phyloP scores from a whole-genome alignment of 208 protist species.

The Porcisia deanei region DNA sequence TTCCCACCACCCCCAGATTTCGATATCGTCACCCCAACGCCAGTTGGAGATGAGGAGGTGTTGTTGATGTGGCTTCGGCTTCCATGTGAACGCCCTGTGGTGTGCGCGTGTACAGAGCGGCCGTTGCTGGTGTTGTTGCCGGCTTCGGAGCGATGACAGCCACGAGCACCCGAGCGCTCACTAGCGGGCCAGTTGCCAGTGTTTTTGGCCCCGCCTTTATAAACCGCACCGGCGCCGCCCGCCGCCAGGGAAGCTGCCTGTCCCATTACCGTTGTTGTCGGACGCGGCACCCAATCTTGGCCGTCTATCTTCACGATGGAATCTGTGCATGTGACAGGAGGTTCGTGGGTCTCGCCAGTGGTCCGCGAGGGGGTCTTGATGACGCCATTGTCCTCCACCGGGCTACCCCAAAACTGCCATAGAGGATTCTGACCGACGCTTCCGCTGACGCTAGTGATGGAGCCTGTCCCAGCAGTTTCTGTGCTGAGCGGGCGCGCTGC shows the following conservation, averaged over 20 bases:
- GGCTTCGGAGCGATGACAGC: not conserved
- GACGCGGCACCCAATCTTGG: not conserved
- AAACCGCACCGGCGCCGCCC: not conserved
- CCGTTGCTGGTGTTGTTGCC: not conserved
- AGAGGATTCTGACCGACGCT: conserved; percentile 4
- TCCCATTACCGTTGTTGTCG: not conserved
- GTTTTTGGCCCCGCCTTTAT: not conserved
- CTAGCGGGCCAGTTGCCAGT: not conserved
- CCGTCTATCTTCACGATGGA: conserved; percentile 1
- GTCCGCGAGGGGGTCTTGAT: not conserved
- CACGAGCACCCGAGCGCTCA: conserved; percentile 5
- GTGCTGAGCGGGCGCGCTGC: not conserved
- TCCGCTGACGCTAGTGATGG: not conserved
- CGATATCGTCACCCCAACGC: not conserved
- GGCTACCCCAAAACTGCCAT: conserved; percentile 15
- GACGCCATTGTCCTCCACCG: not conserved
- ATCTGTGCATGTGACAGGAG: not conserved
- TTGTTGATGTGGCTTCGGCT: conserved; percentile 13
- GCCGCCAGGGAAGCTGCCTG: not conserved
- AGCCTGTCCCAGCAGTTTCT: not conserved
- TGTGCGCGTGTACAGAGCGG: not conserved
- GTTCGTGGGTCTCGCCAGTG: not conserved
- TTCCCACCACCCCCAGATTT: not conserved
- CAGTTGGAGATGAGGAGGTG: conserved; percentile 1
- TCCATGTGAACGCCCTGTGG: conserved; percentile 4